A percentile compares a stretch with the other conserved stretches of the same genome.
phyloP scores from a whole-genome alignment of 441 rosid genomes.

The Biscutella auriculata region DNA sequence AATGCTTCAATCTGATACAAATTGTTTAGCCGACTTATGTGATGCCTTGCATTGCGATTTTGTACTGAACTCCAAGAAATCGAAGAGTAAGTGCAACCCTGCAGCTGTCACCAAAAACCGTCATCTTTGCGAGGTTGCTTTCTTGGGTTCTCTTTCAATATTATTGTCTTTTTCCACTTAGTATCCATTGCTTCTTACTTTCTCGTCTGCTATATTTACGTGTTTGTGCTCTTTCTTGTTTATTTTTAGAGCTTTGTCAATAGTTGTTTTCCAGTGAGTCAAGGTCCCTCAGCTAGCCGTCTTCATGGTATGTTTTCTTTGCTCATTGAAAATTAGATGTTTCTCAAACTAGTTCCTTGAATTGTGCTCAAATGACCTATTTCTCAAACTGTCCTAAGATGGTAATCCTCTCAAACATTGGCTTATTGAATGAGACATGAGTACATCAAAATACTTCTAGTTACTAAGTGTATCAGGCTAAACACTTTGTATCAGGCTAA shows the following conservation, averaged over 20 bases:
- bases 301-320: conserved; percentile 63
- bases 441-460: not conserved
- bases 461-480: no score
- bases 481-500: no score
- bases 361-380: conserved; percentile 9
- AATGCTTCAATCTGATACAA: conserved; percentile 48
- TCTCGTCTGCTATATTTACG: not conserved
- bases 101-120: conserved; percentile 73
- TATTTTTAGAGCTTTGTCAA: conserved; percentile 70
- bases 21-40: conserved; percentile 90
- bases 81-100: conserved; percentile 74
- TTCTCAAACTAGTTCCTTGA: not conserved
- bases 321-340: not conserved
- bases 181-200: not conserved
- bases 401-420: conserved; percentile 20
- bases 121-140: conserved; percentile 82
- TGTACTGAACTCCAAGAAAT: conserved; percentile 45
- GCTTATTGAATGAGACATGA: not conserved
- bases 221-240: conserved; percentile 1
- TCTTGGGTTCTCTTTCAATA: not conserved
- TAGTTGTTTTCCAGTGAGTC: conserved; percentile 75
- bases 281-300: conserved; percentile 66
- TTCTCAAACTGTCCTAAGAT: conserved; percentile 54
- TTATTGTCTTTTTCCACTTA: not conserved
- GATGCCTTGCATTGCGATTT: conserved; percentile 94